Percentiles rank a stretch among this genome's conserved stretches.
phyloP scores from a whole-genome alignment of 2,329 filamentous ascomycete genomes.

The Meredithiella fracta region DNA sequence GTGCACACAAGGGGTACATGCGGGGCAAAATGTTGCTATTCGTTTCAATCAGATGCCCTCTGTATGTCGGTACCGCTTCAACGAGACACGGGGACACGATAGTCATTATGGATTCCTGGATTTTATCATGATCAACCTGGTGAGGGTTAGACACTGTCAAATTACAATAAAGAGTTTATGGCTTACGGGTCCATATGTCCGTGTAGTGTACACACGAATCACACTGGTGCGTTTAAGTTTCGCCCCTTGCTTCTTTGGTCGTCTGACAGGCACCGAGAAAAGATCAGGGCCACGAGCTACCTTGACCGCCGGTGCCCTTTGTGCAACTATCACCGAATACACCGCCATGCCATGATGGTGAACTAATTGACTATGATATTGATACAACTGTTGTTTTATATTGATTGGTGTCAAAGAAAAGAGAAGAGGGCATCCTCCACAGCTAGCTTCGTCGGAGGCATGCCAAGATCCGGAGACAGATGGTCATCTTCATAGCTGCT shows the following conservation, averaged over 20 bases:
- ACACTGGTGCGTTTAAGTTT: neutral
- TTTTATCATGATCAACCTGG: slow-evolving; percentile 3
- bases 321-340: neutral
- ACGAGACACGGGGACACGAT: slow-evolving; percentile 33
- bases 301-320: neutral
- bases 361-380: neutral
- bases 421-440: neutral
- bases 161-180: neutral
- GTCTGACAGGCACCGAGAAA: neutral
- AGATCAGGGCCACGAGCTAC: neutral
- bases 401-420: neutral
- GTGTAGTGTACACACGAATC: neutral
- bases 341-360: slow-evolving; percentile 2
- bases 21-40: slow-evolving; percentile 41
- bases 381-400: neutral
- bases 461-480: no score
- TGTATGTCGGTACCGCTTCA: slow-evolving; percentile 38
- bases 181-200: neutral
- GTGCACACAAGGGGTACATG: slow-evolving; percentile 45
- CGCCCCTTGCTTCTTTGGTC: neutral
- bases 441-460: neutral
- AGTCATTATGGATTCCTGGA: slow-evolving; percentile 17
- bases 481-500: no score
- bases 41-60: slow-evolving; percentile 44
- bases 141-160: neutral